A percentile compares a stretch with the other conserved stretches of the same genome.
Evolutionary conservation across 768 basidiomycete genomes (phyloP).

Genomic region (Cystofilobasidium capitatum): DNA sequence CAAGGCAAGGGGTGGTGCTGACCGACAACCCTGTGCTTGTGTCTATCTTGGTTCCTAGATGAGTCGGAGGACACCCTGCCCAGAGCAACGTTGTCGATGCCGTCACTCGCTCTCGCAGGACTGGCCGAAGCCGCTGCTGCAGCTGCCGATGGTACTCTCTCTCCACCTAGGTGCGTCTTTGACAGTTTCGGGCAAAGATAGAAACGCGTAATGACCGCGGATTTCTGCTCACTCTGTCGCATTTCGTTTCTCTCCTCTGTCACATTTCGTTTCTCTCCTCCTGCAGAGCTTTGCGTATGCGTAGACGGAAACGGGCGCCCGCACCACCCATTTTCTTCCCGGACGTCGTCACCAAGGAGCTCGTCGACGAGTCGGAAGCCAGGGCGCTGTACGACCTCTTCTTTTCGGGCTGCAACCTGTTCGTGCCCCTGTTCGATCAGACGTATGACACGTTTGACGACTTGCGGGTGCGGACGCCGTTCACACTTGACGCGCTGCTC

Average conservation of each 20-base stretch:
- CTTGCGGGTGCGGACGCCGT: slow-evolving; percentile 82
- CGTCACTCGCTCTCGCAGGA: slow-evolving; percentile 87
- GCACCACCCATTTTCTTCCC: slow-evolving; percentile 39
- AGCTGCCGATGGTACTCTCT: slow-evolving; percentile 45
- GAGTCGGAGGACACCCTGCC: slow-evolving; percentile 84
- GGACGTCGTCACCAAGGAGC: slow-evolving; percentile 51
- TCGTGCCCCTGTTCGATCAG: slow-evolving; percentile 91
- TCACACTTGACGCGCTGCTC: slow-evolving; percentile 52
- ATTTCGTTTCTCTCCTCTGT: too few species aligned
- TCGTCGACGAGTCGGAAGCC: slow-evolving; percentile 76
- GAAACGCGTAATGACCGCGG: too few species aligned
- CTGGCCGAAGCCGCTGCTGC: slow-evolving; percentile 92
- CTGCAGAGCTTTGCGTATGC: slow-evolving; percentile 20
- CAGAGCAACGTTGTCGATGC: slow-evolving; percentile 72
- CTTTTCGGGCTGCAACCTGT: slow-evolving; percentile 91
- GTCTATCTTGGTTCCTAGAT: slow-evolving; percentile 67
- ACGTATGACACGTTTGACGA: slow-evolving; percentile 86
- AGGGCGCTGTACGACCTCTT: slow-evolving; percentile 89
- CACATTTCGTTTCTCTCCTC: not conserved
- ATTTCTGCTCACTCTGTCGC: too few species aligned
- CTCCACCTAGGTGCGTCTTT: slow-evolving; percentile 6
- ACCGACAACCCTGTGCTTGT: slow-evolving; percentile 36
- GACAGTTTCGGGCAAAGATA: not conserved
- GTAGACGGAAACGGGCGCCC: slow-evolving; percentile 37
- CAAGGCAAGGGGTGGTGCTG: too few species aligned